phyloP scores from a whole-genome alignment of 108 stramenopile species.

The Skeletonema menzelii region DNA sequence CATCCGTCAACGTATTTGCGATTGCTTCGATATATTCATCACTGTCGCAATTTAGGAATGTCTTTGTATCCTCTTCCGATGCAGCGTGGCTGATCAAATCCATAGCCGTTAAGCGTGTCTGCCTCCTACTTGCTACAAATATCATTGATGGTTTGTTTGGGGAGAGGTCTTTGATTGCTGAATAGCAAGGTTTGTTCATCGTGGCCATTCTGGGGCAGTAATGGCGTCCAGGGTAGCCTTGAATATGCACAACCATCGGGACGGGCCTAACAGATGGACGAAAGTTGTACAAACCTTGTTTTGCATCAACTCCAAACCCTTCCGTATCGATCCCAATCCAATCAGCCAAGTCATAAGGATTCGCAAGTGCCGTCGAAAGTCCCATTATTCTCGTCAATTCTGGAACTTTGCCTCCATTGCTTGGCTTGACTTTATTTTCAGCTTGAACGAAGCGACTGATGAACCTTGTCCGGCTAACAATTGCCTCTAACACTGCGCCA shows the following conservation, averaged over 20 bases:
- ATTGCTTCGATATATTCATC: constrained; percentile 78
- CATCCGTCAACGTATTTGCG: constrained; percentile 73
- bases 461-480: constrained; percentile 93
- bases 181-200: constrained; percentile 99
- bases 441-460: constrained; percentile 72
- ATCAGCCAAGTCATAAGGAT: constrained; percentile 94
- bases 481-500: constrained; percentile 98
- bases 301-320: constrained; percentile 26
- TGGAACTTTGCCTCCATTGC: constrained; percentile 9
- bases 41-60: constrained; percentile 71
- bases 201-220: constrained; percentile 96
- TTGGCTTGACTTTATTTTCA: constrained; percentile 15
- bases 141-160: constrained; percentile 93
- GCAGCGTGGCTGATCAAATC: constrained; percentile 90
- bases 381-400: constrained; percentile 88
- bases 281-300: constrained; percentile 93
- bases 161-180: constrained; percentile 93
- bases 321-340: constrained; percentile 94
- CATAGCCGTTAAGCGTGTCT: constrained; percentile 97
- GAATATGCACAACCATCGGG: constrained; percentile 92
- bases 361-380: constrained; percentile 95
- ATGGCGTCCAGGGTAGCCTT: constrained; percentile 96
- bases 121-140: constrained; percentile 92
- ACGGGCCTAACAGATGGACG: constrained; percentile 94
- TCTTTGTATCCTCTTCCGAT: constrained; percentile 73